These are phyloP conservation scores for Zygosaccharomyces bailii DNA, from an alignment of 805 yeast species.

Conservation along the genomic window DNA sequence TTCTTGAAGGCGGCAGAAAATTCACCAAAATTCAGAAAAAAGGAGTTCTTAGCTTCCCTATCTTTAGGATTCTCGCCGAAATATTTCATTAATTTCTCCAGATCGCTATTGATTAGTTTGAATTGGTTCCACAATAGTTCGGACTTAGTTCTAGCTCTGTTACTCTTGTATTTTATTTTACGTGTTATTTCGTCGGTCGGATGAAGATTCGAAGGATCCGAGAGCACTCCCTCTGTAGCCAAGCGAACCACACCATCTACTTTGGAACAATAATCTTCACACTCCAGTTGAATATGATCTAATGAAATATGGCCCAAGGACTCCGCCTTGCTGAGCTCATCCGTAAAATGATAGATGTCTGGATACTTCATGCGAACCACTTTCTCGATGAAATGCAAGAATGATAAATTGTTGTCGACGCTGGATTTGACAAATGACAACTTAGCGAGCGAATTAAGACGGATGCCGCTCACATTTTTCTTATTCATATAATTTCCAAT, in stretches of 20 bases:
- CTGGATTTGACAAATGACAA: constrained; percentile 65
- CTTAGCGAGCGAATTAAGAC: constrained; percentile 63
- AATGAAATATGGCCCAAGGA: constrained; percentile 59
- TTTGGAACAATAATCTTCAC: constrained; percentile 49
- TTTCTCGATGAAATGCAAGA: constrained; percentile 72
- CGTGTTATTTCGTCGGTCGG: constrained; percentile 60
- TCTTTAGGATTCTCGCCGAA: constrained; percentile 66
- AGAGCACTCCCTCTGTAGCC: constrained; percentile 58
- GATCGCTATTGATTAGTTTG: constrained; percentile 46
- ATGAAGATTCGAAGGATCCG: constrained; percentile 59
- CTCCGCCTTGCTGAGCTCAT: constrained; percentile 51
- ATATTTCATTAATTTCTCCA: constrained; percentile 59
- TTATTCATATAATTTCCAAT: constrained; percentile 83
- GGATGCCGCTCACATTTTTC: constrained; percentile 69
- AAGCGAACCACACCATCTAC: constrained; percentile 52
- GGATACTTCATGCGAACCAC: constrained; percentile 64
- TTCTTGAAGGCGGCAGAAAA: constrained; percentile 60
- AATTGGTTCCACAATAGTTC: constrained; percentile 51
- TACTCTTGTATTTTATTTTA: constrained; percentile 50
- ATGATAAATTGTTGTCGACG: constrained; percentile 62
- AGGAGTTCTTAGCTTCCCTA: constrained; percentile 52
- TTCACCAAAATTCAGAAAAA: constrained; percentile 57
- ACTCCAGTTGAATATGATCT: constrained; percentile 59
- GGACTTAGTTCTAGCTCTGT: constrained; percentile 52
- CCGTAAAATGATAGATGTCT: constrained; percentile 56